Evolutionary conservation across 441 rosid genomes (phyloP).

Genomic region (Lepidium campestre): DNA sequence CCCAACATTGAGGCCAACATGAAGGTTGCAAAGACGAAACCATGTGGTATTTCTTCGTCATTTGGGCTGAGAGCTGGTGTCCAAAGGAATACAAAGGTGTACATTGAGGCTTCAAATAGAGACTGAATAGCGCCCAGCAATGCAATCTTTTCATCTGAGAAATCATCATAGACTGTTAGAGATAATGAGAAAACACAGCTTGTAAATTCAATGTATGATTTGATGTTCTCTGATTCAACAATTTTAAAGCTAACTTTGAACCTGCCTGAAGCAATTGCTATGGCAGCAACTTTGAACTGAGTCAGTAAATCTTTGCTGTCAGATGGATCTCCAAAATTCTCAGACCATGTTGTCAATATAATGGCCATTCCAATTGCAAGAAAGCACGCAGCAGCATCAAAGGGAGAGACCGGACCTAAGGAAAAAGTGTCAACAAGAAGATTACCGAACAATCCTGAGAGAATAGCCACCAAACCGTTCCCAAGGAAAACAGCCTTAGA

Average conservation of each 20-base stretch:
- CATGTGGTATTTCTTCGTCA: slow-evolving; percentile 93
- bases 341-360: slow-evolving; percentile 84
- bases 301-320: slow-evolving; percentile 85
- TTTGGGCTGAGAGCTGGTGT: slow-evolving; percentile 93
- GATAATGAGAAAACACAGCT: neutral
- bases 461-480: slow-evolving; percentile 89
- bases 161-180: neutral
- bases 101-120: slow-evolving; percentile 96
- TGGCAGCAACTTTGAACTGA: slow-evolving; percentile 89
- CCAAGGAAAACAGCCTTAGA: slow-evolving; percentile 96
- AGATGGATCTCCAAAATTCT: slow-evolving; percentile 85
- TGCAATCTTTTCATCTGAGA: slow-evolving; percentile 88
- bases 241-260: neutral
- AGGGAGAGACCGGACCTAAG: slow-evolving; percentile 94
- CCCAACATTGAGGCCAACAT: slow-evolving; percentile 98
- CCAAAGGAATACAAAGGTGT: slow-evolving; percentile 98
- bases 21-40: slow-evolving; percentile 96
- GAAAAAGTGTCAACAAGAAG: slow-evolving; percentile 68
- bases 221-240: neutral
- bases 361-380: slow-evolving; percentile 91
- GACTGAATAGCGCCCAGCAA: slow-evolving; percentile 96
- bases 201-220: neutral
- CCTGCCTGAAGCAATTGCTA: slow-evolving; percentile 92
- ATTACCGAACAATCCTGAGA: slow-evolving; percentile 86
- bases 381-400: slow-evolving; percentile 93